Base-by-base conservation (phyloP, 306 rosid species). In the Gastrolobium bilobum region DNA sequence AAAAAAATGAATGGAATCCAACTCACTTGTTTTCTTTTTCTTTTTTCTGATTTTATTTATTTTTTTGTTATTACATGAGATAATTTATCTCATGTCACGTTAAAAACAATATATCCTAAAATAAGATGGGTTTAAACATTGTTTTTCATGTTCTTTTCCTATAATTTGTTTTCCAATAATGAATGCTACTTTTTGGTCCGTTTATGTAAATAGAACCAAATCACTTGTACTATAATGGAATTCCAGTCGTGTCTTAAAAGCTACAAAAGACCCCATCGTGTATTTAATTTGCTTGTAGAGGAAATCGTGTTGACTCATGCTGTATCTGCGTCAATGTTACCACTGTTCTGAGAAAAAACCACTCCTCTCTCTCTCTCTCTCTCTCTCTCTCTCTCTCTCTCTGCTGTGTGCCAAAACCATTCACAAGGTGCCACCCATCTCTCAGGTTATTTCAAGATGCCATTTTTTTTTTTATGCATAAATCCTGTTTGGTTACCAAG, bases 261-360 rank as follows among this genome's bases (percentile, higher is more conserved):
- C 88, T 87, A 84, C 90, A 86, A 84, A 86, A 83, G 68, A 81
- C 90, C 86, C 75, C 75, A 86, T 89, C 91, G 78, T 87, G 91
- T 90, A 84, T 84, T 89, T 68, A 88, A 62, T 43, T 26, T 48
- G 75, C 61, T 48, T 60, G 58, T 68, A 47, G 80, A 69, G 84
- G 91, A 85, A 85, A 83, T 82, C 83, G 68, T 80, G 89, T 86
- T 88, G 91, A 91, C 90, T 89, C 86, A 65, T 58, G 48, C 92
- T 87, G 76, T 60, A 65, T 85, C 90, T 81, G 79, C 86, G 79
- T 84, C 91, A 85, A 79, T 83, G 77, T 74, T 82, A 26, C 83
- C 75, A 82, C 81, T 56, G 1, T 56, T 84, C 76, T 79, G 61
- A 44, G 44, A n/a, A 54, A 15, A 72, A 7, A 20, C 8, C 8